Percentiles rank a stretch among this genome's conserved stretches.
Evolutionary conservation across 805 yeast species (phyloP).

Genomic region (Candida coleopterorum): DNA sequence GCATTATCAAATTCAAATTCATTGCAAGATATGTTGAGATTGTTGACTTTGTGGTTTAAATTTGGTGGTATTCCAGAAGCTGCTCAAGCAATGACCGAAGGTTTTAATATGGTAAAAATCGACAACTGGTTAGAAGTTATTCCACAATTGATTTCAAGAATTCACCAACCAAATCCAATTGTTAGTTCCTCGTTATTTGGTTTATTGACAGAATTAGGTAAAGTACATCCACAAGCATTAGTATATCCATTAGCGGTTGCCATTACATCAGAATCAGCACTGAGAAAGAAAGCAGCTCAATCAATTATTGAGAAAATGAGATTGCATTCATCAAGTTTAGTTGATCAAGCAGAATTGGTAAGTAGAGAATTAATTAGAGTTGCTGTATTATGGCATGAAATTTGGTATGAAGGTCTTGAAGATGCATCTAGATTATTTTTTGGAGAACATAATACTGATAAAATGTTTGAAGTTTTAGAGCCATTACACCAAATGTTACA

Average conservation of each 20-base stretch:
- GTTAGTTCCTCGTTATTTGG: constrained; percentile 80
- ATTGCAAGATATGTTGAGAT: constrained; percentile 84
- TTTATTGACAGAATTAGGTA: constrained; percentile 79
- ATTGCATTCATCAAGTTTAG: constrained; percentile 75
- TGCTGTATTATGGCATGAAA: constrained; percentile 95
- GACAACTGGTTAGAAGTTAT: constrained; percentile 95
- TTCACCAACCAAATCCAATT: constrained; percentile 87
- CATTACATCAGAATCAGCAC: constrained; percentile 85
- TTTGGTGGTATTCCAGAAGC: constrained; percentile 94
- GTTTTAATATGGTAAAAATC: constrained; percentile 80
- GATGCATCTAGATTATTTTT: constrained; percentile 92
- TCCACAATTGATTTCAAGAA: constrained; percentile 93
- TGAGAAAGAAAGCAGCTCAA: constrained; percentile 86
- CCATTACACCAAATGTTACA: constrained; percentile 84
- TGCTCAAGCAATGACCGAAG: constrained; percentile 84
- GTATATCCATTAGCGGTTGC: constrained; percentile 96
- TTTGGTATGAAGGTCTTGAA: constrained; percentile 96
- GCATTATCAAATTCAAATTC: constrained; percentile 83
- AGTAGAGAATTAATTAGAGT: constrained; percentile 89
- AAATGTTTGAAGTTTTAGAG: constrained; percentile 86
- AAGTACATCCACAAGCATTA: constrained; percentile 95
- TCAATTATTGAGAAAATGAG: constrained; percentile 91
- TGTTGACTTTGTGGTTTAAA: constrained; percentile 91
- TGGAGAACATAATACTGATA: constrained; percentile 91
- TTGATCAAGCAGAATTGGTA: constrained; percentile 91